phyloP scores from a whole-genome alignment of 441 rosid genomes.

The Gossypium trilobum region DNA sequence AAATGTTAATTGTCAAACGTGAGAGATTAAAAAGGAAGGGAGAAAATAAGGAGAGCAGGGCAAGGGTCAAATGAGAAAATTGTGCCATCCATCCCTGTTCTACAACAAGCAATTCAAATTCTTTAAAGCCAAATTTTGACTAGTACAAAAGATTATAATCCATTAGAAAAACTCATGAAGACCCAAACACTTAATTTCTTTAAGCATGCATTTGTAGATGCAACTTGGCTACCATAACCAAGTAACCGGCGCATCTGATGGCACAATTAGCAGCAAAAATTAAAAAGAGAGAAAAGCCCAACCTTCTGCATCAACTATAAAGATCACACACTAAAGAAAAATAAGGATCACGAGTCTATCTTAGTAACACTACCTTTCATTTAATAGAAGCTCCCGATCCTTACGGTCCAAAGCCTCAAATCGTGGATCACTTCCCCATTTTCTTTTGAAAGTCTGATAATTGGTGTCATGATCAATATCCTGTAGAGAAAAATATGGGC shows the following conservation, averaged over 20 bases:
- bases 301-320: not conserved
- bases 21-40: not conserved
- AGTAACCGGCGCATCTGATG: not conserved
- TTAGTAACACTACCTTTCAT: constrained; percentile 63
- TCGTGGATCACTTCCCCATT: constrained; percentile 84
- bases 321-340: not conserved
- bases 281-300: not conserved
- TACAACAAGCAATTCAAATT: not conserved
- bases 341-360: not conserved
- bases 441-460: constrained; percentile 70
- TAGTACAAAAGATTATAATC: not conserved
- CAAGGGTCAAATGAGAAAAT: not conserved
- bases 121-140: not conserved
- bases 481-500: constrained; percentile 33
- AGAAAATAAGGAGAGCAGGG: not conserved
- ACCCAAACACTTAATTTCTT: not conserved
- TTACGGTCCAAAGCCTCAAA: constrained; percentile 81
- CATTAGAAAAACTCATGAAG: not conserved
- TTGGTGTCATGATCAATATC: constrained; percentile 72
- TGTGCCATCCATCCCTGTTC: not conserved
- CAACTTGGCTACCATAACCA: constrained; percentile 2
- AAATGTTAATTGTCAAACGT: not conserved
- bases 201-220: not conserved
- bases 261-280: not conserved
- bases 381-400: constrained; percentile 72